Evolutionary conservation across 225 moss, liverwort and hornwort species (phyloP).

Genomic region (Pseudoscleropodium purum): DNA sequence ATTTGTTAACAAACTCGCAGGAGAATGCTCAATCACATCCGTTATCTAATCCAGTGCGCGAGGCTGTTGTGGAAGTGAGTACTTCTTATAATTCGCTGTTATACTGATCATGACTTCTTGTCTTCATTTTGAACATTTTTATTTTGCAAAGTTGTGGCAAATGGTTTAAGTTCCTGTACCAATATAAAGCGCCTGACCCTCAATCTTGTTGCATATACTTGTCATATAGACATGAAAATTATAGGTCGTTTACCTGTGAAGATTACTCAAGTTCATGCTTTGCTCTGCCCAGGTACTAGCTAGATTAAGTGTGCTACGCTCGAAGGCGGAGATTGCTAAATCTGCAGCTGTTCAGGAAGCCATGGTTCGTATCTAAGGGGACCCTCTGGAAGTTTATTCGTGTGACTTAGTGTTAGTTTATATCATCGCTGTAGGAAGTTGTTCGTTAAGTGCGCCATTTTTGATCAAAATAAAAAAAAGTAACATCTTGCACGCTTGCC

Average conservation of each 20-base stretch:
- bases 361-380: constrained; percentile 32
- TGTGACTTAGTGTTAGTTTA: background rate
- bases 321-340: constrained; percentile 34
- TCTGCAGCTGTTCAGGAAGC: constrained; percentile 60
- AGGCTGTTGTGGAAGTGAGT: constrained; percentile 76
- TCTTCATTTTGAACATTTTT: background rate
- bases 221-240: background rate
- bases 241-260: background rate
- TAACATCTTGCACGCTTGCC: background rate
- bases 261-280: background rate
- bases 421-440: background rate
- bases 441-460: background rate
- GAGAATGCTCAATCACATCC: constrained; percentile 22
- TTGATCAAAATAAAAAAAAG: background rate
- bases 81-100: background rate
- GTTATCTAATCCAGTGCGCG: constrained; percentile 54
- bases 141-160: background rate
- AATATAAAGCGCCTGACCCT: background rate
- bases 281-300: constrained; percentile 59
- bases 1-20: constrained; percentile 28
- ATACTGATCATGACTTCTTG: background rate
- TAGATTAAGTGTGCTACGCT: constrained; percentile 59
- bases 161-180: background rate
- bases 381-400: background rate
- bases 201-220: background rate